Evolutionary conservation across 768 basidiomycete genomes (phyloP), one percentile per base, ranked within the genome.

Genomic region (Sporobolomyces roseus): DNA sequence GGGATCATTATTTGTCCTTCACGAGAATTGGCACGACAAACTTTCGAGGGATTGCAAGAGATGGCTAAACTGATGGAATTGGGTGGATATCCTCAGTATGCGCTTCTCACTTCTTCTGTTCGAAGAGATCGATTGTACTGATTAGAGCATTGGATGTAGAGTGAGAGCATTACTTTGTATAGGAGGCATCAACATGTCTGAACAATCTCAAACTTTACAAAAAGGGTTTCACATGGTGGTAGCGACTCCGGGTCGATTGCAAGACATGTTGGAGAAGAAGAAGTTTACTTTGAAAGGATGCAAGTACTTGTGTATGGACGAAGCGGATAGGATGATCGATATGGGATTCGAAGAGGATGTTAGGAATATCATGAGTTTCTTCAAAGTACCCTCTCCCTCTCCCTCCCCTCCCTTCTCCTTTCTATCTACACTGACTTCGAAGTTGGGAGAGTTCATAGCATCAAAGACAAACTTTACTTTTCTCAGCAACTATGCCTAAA

Each of bases 281-380:
- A 84, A 87, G 71, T 90, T 99, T 75, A 91, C 88, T 8, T 88
- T 98, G 77, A 88, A 89, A 69, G 88, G 87, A 71, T 97, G 93
- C 87, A 93, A 91, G 81, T 81, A 86, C 77, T 81, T 99, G 16
- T 97, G 93, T 77, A 93, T 99, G 91, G 96, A 99, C 79, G 96
- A 99, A 80, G 96, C 96, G 0, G 96, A 99, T 80, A 83, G 96
- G 66, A 99, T 99, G 96, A 93, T 99, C 68, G 96, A 99, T 77
- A 82, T 97, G 77, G 96, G 96, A 0, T 99, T 99, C 76, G 96
- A 99, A 79, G 96, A 99, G 68, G 96, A 99, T 74, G 93, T 99
- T 35, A 84, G 96, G 65, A 96, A 93, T 75, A 96, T 99, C 76
- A 97, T 99, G 92, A 94, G 91, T 77, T 98, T 91, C 79, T 98